A percentile compares a stretch with the other conserved stretches of the same genome.
Evolutionary conservation across 1,284 basidiomycete genomes (phyloP).

Genomic region (Pseudozyma sp.): DNA sequence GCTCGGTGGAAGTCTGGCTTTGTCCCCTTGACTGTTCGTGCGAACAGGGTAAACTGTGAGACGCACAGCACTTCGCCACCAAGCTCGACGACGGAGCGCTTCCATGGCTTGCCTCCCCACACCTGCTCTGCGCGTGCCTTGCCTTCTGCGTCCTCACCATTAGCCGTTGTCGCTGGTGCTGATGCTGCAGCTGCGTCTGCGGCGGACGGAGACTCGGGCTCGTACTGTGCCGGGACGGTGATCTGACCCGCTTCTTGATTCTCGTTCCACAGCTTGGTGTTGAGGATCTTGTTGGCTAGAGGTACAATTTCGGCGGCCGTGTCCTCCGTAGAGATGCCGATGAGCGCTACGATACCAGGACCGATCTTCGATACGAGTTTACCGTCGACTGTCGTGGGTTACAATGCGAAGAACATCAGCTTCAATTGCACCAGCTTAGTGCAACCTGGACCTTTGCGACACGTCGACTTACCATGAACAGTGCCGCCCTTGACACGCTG

Average conservation of each 20-base stretch:
- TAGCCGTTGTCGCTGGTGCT: neutral
- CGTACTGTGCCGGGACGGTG: slow-evolving; percentile 43
- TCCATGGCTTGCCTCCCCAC: slow-evolving; percentile 63
- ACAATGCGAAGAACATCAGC: neutral
- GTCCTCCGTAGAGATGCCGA: slow-evolving; percentile 62
- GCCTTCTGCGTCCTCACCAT: slow-evolving; percentile 2
- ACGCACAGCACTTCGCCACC: slow-evolving; percentile 66
- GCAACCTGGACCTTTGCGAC: neutral
- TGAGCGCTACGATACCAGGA: slow-evolving; percentile 63
- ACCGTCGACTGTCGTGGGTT: slow-evolving; percentile 49
- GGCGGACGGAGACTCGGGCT: slow-evolving; percentile 12
- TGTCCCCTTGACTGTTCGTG: slow-evolving; percentile 62
- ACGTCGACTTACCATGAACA: slow-evolving; percentile 55
- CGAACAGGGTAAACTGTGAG: slow-evolving; percentile 66
- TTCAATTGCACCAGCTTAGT: neutral
- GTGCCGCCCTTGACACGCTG: slow-evolving; percentile 66
- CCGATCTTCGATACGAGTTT: slow-evolving; percentile 62
- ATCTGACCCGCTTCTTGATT: slow-evolving; percentile 41
- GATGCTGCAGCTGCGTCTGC: neutral
- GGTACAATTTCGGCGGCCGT: slow-evolving; percentile 55
- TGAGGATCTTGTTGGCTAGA: slow-evolving; percentile 57
- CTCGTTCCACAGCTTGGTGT: slow-evolving; percentile 64
- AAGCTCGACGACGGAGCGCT: slow-evolving; percentile 57
- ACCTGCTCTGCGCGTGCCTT: slow-evolving; percentile 48
- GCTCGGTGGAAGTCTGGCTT: slow-evolving; percentile 66